Conservation (phyloP, 2,329 filamentous ascomycete species). For the Dactylonectria macrodidyma region DNA sequence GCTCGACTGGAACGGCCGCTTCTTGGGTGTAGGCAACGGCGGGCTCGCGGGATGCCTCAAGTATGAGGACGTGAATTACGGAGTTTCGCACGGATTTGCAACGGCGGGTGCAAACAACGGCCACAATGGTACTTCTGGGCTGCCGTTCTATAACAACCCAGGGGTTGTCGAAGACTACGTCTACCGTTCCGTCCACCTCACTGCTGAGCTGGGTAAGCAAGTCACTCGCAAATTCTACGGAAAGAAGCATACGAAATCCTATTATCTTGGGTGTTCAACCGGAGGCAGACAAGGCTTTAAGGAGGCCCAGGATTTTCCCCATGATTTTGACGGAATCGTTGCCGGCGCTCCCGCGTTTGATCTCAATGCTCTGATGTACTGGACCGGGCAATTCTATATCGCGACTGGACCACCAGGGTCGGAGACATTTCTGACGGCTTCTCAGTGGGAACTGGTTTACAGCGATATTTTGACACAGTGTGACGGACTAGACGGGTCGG, state of each 20-base stretch:
- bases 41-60: constrained; percentile 45
- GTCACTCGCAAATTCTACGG: neutral
- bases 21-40: neutral
- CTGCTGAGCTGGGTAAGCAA: neutral
- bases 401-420: neutral
- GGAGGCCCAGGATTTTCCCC: constrained; percentile 66
- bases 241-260: constrained; percentile 57
- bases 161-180: constrained; percentile 57
- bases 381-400: constrained; percentile 14
- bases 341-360: constrained; percentile 64
- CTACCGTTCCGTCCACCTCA: constrained; percentile 39
- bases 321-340: constrained; percentile 68
- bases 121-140: constrained; percentile 58
- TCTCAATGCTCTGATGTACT: constrained; percentile 60
- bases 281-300: constrained; percentile 72
- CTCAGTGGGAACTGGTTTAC: constrained; percentile 58
- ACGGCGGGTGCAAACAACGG: constrained; percentile 65
- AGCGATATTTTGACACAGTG: constrained; percentile 63
- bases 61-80: constrained; percentile 56
- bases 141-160: constrained; percentile 50
- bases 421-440: constrained; percentile 40
- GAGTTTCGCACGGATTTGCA: constrained; percentile 58
- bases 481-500: constrained; percentile 63
- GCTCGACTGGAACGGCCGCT: neutral
- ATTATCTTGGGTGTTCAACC: constrained; percentile 72